Evolutionary conservation across 257 asterid genomes (phyloP).

Genomic region (Euphrasia confusa): DNA sequence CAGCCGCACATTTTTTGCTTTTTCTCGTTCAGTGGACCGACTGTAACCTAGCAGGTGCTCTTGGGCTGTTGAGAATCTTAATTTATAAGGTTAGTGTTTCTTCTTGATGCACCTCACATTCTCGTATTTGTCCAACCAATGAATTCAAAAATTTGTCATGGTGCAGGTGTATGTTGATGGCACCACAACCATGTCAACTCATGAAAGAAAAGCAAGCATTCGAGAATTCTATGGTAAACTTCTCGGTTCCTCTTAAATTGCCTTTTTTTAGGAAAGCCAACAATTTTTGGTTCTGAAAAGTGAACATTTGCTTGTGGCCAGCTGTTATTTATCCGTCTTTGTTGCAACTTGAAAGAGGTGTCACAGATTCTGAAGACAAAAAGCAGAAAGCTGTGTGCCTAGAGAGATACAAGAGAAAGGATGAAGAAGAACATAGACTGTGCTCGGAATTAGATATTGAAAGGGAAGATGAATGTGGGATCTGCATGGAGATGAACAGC

Average conservation of each 20-base stretch:
- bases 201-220: slow-evolving; percentile 92
- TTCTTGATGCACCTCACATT: slow-evolving; percentile 10
- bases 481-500: slow-evolving; percentile 84
- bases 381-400: slow-evolving; percentile 67
- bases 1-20: slow-evolving; percentile 86
- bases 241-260: slow-evolving; percentile 9
- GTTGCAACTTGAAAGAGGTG: slow-evolving; percentile 81
- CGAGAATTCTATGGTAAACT: slow-evolving; percentile 85
- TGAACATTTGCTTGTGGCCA: slow-evolving; percentile 32
- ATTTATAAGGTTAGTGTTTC: slow-evolving; percentile 65
- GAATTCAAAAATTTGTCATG: slow-evolving; percentile 12
- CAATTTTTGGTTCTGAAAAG: slow-evolving; percentile 23
- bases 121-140: slow-evolving; percentile 4
- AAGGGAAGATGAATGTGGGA: slow-evolving; percentile 96
- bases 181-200: slow-evolving; percentile 89
- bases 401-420: slow-evolving; percentile 79
- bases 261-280: neutral
- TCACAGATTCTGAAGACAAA: slow-evolving; percentile 78
- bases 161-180: slow-evolving; percentile 91
- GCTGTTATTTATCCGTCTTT: slow-evolving; percentile 92
- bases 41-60: slow-evolving; percentile 93
- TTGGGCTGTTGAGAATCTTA: slow-evolving; percentile 79
- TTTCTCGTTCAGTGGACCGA: slow-evolving; percentile 96
- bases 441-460: slow-evolving; percentile 66
- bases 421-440: slow-evolving; percentile 46